Conservation (phyloP, 768 basidiomycete species). For the Pholiota microspora region DNA sequence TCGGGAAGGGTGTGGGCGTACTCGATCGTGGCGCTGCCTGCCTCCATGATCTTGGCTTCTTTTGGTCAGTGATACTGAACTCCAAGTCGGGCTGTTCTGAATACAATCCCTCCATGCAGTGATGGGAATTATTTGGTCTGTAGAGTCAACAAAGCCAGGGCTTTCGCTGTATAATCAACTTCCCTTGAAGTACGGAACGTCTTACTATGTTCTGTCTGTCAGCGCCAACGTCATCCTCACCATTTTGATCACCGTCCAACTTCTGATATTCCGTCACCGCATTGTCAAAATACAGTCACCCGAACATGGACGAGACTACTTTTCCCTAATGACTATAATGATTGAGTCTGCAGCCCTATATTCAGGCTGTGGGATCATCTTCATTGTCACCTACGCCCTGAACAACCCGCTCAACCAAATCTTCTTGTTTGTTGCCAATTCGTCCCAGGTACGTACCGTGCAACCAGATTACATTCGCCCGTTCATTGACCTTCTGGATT, state of each 20-base stretch:
- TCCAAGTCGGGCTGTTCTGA: neutral
- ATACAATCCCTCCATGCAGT: conserved; percentile 11
- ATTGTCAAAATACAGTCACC: conserved; percentile 27
- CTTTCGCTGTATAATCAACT: conserved; percentile 34
- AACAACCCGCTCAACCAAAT: conserved; percentile 35
- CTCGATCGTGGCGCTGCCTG: conserved; percentile 31
- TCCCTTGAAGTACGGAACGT: conserved; percentile 30
- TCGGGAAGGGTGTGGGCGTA: conserved; percentile 27
- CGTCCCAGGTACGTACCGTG: conserved; percentile 28
- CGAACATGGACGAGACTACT: conserved; percentile 31
- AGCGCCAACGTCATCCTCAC: conserved; percentile 37
- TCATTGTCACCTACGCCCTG: conserved; percentile 36
- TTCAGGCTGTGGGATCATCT: conserved; percentile 32
- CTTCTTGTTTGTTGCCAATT: conserved; percentile 32
- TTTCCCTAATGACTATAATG: conserved; percentile 32
- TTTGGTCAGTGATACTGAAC: conserved; percentile 28
- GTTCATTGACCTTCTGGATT: neutral
- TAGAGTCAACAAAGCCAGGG: conserved; percentile 35
- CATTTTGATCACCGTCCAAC: conserved; percentile 30
- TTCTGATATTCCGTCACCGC: conserved; percentile 28
- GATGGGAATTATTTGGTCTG: conserved; percentile 37
- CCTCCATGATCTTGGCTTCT: conserved; percentile 32
- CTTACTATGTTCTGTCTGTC: conserved; percentile 35
- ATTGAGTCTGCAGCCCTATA: conserved; percentile 42
- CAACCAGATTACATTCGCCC: neutral